Evolutionary conservation across 768 basidiomycete genomes (phyloP).

Genomic region (Mrakia hoshinonis): DNA sequence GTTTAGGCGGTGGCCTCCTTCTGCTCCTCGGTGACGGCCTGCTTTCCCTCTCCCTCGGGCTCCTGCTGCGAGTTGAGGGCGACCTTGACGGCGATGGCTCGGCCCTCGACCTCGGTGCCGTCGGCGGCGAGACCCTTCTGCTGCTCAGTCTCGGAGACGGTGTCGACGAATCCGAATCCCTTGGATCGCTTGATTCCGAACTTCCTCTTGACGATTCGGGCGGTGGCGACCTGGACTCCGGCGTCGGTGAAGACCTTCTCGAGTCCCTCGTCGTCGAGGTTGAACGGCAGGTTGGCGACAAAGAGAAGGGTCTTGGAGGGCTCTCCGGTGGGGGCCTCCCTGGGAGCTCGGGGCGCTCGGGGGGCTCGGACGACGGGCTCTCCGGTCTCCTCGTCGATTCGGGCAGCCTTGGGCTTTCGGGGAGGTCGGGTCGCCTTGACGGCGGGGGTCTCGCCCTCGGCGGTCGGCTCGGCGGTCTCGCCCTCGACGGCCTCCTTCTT

Average conservation of each 20-base stretch:
- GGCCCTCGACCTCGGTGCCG: conserved; percentile 71
- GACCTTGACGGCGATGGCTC: conserved; percentile 78
- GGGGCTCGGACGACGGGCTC: conserved; percentile 11
- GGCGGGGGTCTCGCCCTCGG: conserved; percentile 69
- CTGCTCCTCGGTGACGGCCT: conserved; percentile 5
- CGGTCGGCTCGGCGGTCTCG: conserved; percentile 45
- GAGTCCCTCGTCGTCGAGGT: conserved; percentile 75
- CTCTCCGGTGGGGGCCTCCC: conserved; percentile 49
- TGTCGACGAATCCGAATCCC: conserved; percentile 97
- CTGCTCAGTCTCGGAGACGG: conserved; percentile 80
- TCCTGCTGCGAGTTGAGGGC: conserved; percentile 71
- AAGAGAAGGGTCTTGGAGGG: conserved; percentile 61
- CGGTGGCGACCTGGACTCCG: conserved; percentile 59
- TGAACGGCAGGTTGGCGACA: conserved; percentile 87
- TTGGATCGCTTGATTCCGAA: conserved; percentile 56
- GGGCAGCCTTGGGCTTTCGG: conserved; percentile 26
- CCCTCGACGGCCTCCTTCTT: conserved; percentile 29
- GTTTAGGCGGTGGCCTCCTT: conserved; percentile 10
- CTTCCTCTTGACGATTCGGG: conserved; percentile 60
- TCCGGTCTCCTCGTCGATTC: conserved; percentile 29
- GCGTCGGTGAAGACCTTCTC: conserved; percentile 74
- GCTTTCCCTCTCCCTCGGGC: conserved; percentile 32
- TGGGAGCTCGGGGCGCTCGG: conserved; percentile 25
- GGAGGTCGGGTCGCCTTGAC: conserved; percentile 14
- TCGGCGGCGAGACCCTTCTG: conserved; percentile 80